Base-by-base conservation (phyloP, 768 basidiomycete species). In the Trametopsis cervina region DNA sequence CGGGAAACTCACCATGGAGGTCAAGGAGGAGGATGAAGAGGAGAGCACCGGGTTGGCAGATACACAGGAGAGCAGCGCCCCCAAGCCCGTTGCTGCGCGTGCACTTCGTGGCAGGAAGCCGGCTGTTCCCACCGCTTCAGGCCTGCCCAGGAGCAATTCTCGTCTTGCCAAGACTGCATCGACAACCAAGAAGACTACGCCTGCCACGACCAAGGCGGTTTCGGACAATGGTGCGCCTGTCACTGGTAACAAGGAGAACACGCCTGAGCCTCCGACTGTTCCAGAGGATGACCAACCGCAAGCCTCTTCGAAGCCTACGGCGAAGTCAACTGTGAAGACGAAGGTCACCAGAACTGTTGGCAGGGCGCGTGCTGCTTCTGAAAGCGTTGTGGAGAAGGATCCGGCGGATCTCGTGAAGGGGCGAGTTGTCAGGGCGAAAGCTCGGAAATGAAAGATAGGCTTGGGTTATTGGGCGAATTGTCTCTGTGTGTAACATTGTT, bases 201-300 rank as follows among this genome's bases (percentile, higher is more conserved):
- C 35, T 25, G 37, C 25, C 23, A 17, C 50, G 10, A 17, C 43
- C 36, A 44, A 20, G 21, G 35, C 17, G 18, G 20, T 44, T 48
- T 1, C 33, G 42, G 29, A 45, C 44, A 2, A 26, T 9, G 48
- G 49, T 1, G 47, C 56, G 3, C 42, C 56, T 12, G 43, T 41
- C 2, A 50, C 50, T 24, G 54, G 53, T 26, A 59, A 61, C 42
- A 67, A 67, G 54, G 66, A 66, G 58, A 67, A 67, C 54, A 67
- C 66, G 12, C 66, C 65, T 4, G 64, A 65, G 45, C 44, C 55
- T 46, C 46, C 54, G 22, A 53, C 49, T 11, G 50, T 15, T 21
- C n/a, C 33, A 10, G 51, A 42, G 5, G 45, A 27, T 15, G 33
- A 40, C 18, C 45, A 11, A 23, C 42, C 33, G 20, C 42, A 15